Percentiles rank a stretch among this genome's conserved stretches.
These are phyloP conservation scores for Senecio squalidus DNA, from an alignment of 140 eudicot genomes.

Conservation along the genomic window DNA sequence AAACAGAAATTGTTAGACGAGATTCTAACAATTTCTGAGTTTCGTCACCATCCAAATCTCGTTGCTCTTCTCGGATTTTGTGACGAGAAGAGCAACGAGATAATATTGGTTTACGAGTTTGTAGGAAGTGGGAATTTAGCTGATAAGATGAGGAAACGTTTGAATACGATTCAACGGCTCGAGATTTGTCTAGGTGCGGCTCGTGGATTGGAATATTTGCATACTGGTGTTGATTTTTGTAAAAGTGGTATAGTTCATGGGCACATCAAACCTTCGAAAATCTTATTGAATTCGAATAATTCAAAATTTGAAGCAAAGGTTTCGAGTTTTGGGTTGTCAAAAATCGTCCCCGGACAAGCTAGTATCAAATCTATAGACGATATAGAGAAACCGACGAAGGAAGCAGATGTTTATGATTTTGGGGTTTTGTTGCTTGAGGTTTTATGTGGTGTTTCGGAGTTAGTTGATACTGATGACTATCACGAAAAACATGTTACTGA, in stretches of 20 bases:
- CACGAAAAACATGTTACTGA: conserved; percentile 32
- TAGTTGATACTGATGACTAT: conserved; percentile 36
- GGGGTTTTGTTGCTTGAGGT: conserved; percentile 33
- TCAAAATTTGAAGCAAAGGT: conserved; percentile 23
- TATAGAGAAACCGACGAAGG: conserved; percentile 3
- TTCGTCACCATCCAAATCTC: conserved; percentile 30
- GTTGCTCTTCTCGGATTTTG: conserved; percentile 33
- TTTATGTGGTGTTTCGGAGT: conserved; percentile 27
- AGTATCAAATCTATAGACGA: not conserved
- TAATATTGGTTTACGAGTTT: conserved; percentile 27
- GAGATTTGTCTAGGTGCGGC: conserved; percentile 39
- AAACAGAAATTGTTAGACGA: conserved; percentile 23
- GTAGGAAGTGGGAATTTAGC: conserved; percentile 26
- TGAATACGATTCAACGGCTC: conserved; percentile 28
- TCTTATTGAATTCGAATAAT: conserved; percentile 26
- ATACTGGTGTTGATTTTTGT: conserved; percentile 19
- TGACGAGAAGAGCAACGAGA: conserved; percentile 33
- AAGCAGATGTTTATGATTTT: conserved; percentile 23
- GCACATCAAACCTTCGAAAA: conserved; percentile 19
- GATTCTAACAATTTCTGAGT: conserved; percentile 23
- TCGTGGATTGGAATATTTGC: conserved; percentile 29
- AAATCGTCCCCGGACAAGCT: conserved; percentile 25
- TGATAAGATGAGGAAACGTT: conserved; percentile 31
- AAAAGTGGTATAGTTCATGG: conserved; percentile 24
- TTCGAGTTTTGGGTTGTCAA: conserved; percentile 33